These are phyloP conservation scores for Podospora anserina DNA, from an alignment of 495 filamentous ascomycete genomes.

Conservation along the genomic window DNA sequence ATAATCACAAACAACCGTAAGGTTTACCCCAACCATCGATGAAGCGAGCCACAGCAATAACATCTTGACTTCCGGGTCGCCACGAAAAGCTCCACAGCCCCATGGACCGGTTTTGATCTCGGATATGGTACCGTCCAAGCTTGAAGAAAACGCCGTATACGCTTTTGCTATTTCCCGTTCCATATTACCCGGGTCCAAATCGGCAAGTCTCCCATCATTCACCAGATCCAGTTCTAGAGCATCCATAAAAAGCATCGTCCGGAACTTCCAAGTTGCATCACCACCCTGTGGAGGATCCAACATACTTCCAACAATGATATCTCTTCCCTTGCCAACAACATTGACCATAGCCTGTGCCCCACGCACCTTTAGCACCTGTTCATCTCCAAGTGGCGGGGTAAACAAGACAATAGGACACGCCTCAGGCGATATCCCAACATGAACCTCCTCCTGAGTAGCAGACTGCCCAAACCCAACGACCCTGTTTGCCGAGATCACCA, in stretches of 20 bases:
- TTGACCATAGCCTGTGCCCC: constrained; percentile 24
- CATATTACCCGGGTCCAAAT: constrained; percentile 20
- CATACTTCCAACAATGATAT: constrained; percentile 11
- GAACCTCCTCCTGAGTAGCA: constrained; percentile 31
- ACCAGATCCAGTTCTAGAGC: constrained; percentile 29
- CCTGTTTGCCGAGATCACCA: constrained; percentile 26
- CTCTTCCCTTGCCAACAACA: constrained; percentile 20
- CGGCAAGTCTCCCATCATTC: constrained; percentile 17
- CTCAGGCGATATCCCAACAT: constrained; percentile 27
- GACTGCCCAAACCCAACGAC: constrained; percentile 27
- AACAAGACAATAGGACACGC: constrained; percentile 28
- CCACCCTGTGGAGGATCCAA: constrained; percentile 1
- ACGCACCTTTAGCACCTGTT: constrained; percentile 18
- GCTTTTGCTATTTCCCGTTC: constrained; percentile 25
- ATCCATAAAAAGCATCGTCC: constrained; percentile 33
- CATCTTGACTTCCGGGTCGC: constrained; percentile 29
- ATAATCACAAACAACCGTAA: constrained; percentile 22
- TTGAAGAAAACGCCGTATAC: constrained; percentile 21
- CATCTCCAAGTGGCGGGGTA: constrained; percentile 20
- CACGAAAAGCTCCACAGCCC: constrained; percentile 33
- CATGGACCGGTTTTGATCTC: constrained; percentile 24
- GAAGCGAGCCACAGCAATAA: constrained; percentile 30
- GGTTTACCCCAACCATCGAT: constrained; percentile 17
- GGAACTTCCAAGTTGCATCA: constrained; percentile 9
- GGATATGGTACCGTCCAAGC: not conserved